Evolutionary conservation across 2,329 filamentous ascomycete genomes (phyloP).

Genomic region (Colletotrichum theobromicola): DNA sequence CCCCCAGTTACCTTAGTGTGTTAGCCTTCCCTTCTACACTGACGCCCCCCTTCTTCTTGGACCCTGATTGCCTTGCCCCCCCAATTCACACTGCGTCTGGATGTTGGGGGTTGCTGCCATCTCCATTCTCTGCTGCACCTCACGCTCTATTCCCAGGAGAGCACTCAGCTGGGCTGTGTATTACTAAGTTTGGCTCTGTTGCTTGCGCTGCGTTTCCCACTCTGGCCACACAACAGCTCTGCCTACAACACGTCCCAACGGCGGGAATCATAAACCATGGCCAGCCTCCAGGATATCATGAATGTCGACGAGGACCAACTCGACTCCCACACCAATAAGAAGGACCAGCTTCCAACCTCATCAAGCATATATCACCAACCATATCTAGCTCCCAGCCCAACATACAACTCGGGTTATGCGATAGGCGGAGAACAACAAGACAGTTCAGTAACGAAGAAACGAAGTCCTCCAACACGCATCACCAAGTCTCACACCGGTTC

Average conservation of each 20-base stretch:
- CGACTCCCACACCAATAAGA: conserved; percentile 50
- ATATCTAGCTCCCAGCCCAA: conserved; percentile 33
- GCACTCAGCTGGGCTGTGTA: conserved; percentile 50
- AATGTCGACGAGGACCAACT: conserved; percentile 56
- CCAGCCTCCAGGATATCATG: conserved; percentile 63
- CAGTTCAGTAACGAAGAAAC: conserved; percentile 38
- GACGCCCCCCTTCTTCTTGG: conserved; percentile 25
- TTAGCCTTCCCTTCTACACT: conserved; percentile 10
- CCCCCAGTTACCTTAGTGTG: conserved; percentile 5
- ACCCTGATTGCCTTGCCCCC: conserved; percentile 23
- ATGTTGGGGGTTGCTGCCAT: conserved; percentile 35
- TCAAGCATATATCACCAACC: conserved; percentile 38
- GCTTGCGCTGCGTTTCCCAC: conserved; percentile 20
- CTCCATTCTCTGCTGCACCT: conserved; percentile 34
- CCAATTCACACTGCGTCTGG: conserved; percentile 23
- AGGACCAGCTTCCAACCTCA: conserved; percentile 41
- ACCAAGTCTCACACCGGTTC: conserved; percentile 32
- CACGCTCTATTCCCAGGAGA: conserved; percentile 33
- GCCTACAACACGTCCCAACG: conserved; percentile 38
- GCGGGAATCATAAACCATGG: conserved; percentile 50
- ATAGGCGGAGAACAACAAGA: conserved; percentile 38
- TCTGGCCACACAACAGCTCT: conserved; percentile 8
- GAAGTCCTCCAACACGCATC: conserved; percentile 36
- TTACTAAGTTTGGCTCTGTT: conserved; percentile 48
- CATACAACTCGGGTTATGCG: conserved; percentile 43